A percentile compares a stretch with the other conserved stretches of the same genome.
Conservation (phyloP, 179 eudicot species). For the Heliamphora pulchella region DNA sequence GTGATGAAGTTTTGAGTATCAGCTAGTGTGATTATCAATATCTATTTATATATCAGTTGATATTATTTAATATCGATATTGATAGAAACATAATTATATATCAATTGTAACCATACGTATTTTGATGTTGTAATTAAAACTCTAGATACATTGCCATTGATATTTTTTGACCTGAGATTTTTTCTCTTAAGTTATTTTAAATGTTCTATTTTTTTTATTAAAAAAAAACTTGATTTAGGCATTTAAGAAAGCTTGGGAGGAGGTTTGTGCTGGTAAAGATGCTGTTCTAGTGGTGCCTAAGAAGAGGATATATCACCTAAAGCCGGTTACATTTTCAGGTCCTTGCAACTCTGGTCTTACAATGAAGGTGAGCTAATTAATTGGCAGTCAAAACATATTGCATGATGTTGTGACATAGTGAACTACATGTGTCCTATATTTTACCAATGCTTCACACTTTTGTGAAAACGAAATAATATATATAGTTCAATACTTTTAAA, state of each 20-base stretch:
- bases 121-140: too few species aligned
- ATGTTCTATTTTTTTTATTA: background rate
- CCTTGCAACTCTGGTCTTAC: constrained; percentile 44
- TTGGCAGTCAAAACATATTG: too few species aligned
- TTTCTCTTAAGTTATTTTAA: background rate
- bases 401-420: background rate
- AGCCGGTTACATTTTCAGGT: constrained; percentile 51
- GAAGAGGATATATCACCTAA: constrained; percentile 42
- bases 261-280: constrained; percentile 44
- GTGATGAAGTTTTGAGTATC: too few species aligned
- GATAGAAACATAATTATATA: too few species aligned
- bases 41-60: too few species aligned
- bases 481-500: too few species aligned
- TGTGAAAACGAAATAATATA: too few species aligned
- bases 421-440: background rate
- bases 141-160: background rate
- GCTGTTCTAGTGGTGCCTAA: constrained; percentile 48
- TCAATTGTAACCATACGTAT: too few species aligned
- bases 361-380: constrained; percentile 34
- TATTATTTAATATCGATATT: too few species aligned
- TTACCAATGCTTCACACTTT: background rate
- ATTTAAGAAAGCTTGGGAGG: constrained; percentile 60
- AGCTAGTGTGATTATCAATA: too few species aligned
- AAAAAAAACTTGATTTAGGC: constrained; percentile 44
- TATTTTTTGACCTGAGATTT: background rate